Percentiles rank a stretch among this genome's conserved stretches.
phyloP scores from a whole-genome alignment of 2,329 filamentous ascomycete species.

The Botrytis deweyae region DNA sequence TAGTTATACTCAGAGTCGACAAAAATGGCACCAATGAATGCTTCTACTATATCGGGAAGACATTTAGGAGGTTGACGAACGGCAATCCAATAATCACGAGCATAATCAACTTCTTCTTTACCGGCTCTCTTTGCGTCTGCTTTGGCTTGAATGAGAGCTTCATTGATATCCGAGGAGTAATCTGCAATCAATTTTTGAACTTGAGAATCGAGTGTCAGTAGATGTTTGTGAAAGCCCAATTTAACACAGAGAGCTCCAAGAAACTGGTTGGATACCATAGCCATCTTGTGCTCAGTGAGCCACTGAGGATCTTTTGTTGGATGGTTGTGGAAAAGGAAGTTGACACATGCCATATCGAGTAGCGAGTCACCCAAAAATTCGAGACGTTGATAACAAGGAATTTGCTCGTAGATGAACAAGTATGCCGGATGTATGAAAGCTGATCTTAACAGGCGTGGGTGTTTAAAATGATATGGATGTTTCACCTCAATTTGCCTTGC shows the following conservation, averaged over 20 bases:
- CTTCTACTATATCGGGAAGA: slow-evolving; percentile 84
- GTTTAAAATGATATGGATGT: slow-evolving; percentile 66
- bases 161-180: slow-evolving; percentile 58
- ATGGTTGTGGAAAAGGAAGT: slow-evolving; percentile 74
- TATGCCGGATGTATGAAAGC: slow-evolving; percentile 89
- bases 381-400: slow-evolving; percentile 85
- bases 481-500: slow-evolving; percentile 59
- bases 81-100: slow-evolving; percentile 68
- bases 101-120: slow-evolving; percentile 43
- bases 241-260: slow-evolving; percentile 77
- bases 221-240: slow-evolving; percentile 72
- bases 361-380: slow-evolving; percentile 91
- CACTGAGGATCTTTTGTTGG: slow-evolving; percentile 86
- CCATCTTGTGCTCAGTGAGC: slow-evolving; percentile 98
- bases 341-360: slow-evolving; percentile 81
- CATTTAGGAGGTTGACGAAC: slow-evolving; percentile 66
- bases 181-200: slow-evolving; percentile 49
- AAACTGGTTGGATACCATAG: slow-evolving; percentile 98
- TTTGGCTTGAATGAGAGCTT: slow-evolving; percentile 47
- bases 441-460: slow-evolving; percentile 74
- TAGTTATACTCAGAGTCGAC: slow-evolving; percentile 85
- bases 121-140: slow-evolving; percentile 40
- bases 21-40: slow-evolving; percentile 86
- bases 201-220: slow-evolving; percentile 54
- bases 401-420: slow-evolving; percentile 68